These are phyloP conservation scores for Ogataea zsoltii DNA, from an alignment of 805 yeast genomes.

Conservation along the genomic window DNA sequence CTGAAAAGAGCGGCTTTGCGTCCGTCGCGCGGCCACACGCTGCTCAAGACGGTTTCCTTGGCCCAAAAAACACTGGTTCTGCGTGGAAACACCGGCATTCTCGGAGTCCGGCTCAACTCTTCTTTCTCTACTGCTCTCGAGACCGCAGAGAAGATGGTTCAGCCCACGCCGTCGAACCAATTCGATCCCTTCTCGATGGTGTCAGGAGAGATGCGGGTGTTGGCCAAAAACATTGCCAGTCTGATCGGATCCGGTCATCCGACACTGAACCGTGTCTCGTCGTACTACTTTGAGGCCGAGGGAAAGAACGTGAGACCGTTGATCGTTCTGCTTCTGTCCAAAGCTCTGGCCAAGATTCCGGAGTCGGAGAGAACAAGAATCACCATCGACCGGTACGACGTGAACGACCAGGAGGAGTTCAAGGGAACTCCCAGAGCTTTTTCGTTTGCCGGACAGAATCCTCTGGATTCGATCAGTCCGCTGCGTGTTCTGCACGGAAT, in stretches of 20 bases:
- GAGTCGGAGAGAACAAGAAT: constrained; percentile 62
- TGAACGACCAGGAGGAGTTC: constrained; percentile 62
- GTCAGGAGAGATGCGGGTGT: constrained; percentile 85
- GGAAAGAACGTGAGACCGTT: constrained; percentile 95
- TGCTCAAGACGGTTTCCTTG: neutral
- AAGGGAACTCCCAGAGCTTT: constrained; percentile 55
- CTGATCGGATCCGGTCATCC: constrained; percentile 95
- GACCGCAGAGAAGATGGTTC: constrained; percentile 73
- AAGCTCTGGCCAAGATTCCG: constrained; percentile 80
- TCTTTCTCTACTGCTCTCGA: constrained; percentile 58
- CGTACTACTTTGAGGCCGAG: constrained; percentile 93
- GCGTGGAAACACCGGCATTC: neutral
- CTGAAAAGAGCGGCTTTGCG: constrained; percentile 4
- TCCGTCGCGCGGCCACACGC: no score
- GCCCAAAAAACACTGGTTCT: neutral
- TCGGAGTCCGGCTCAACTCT: constrained; percentile 24
- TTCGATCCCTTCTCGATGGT: constrained; percentile 90
- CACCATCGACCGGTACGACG: constrained; percentile 62
- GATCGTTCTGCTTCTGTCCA: constrained; percentile 78
- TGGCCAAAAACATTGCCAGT: constrained; percentile 83
- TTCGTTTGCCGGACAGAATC: constrained; percentile 60
- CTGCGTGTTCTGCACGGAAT: constrained; percentile 84
- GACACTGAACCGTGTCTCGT: constrained; percentile 84
- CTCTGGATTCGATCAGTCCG: constrained; percentile 72
- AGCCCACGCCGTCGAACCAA: constrained; percentile 52